phyloP scores from a whole-genome alignment of 2,329 filamentous ascomycete species.

The Daldinia sp. region DNA sequence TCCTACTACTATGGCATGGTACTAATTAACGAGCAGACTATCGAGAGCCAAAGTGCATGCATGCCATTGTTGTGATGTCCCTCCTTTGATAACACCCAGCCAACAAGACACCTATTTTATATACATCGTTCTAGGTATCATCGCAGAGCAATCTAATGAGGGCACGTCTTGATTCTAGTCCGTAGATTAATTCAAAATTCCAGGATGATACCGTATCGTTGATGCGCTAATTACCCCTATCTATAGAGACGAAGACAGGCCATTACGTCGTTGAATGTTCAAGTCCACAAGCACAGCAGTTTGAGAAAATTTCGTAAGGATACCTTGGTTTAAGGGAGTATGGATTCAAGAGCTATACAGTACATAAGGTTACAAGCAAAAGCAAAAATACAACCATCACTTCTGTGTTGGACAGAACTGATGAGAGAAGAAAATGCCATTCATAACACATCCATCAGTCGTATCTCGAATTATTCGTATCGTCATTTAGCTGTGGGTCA shows the following conservation, averaged over 20 bases:
- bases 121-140: too few species aligned
- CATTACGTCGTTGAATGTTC: too few species aligned
- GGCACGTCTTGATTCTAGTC: too few species aligned
- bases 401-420: not conserved
- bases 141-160: too few species aligned
- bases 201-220: too few species aligned
- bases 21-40: not conserved
- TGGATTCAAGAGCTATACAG: not conserved
- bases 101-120: too few species aligned
- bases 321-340: not conserved
- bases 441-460: not conserved
- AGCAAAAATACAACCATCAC: not conserved
- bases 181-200: too few species aligned
- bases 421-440: not conserved
- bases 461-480: not conserved
- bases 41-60: too few species aligned
- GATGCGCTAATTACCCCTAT: too few species aligned
- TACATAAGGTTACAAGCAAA: not conserved
- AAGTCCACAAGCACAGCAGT: not conserved
- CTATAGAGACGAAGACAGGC: too few species aligned
- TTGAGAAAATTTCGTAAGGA: not conserved
- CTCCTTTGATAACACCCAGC: too few species aligned
- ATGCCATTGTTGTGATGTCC: too few species aligned
- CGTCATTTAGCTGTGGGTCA: slow-evolving; percentile 8
- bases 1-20: not conserved